A percentile compares a stretch with the other conserved stretches of the same genome.
Evolutionary conservation across 768 basidiomycete species (phyloP).

Genomic region (Lyophyllum decastes): DNA sequence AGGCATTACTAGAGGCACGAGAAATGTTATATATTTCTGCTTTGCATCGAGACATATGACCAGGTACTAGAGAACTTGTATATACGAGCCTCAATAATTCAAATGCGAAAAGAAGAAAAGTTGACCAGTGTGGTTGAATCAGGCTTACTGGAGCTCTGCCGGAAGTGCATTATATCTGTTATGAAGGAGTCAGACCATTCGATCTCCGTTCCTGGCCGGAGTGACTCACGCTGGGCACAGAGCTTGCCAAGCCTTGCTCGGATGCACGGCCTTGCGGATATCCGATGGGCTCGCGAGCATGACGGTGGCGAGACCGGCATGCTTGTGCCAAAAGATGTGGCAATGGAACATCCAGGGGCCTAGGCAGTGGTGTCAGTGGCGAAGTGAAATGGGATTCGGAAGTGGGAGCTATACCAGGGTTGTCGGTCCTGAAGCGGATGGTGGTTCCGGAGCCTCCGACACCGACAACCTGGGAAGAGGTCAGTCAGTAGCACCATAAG

Average conservation of each 20-base stretch:
- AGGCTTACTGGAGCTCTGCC: slow-evolving; percentile 6
- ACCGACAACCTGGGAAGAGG: slow-evolving; percentile 7
- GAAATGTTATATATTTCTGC: background rate
- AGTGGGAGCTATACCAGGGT: slow-evolving; percentile 11
- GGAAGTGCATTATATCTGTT: slow-evolving; percentile 19
- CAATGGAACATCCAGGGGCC: slow-evolving; percentile 24
- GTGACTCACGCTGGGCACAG: slow-evolving; percentile 27
- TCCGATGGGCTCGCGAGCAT: slow-evolving; percentile 31
- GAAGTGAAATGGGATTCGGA: background rate
- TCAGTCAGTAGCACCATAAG: background rate
- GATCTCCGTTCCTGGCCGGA: too few relatives aligned
- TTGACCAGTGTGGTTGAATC: background rate
- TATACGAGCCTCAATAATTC: background rate
- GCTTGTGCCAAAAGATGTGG: slow-evolving; percentile 38
- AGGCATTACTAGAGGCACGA: background rate
- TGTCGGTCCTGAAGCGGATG: slow-evolving; percentile 20
- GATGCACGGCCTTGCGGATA: slow-evolving; percentile 12
- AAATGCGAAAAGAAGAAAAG: background rate
- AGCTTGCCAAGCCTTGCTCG: slow-evolving; percentile 24
- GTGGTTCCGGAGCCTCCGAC: slow-evolving; percentile 22
- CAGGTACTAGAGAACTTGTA: background rate
- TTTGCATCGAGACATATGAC: background rate
- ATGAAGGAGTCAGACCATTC: background rate
- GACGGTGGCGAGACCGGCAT: slow-evolving; percentile 41
- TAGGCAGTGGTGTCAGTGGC: background rate